A percentile compares a stretch with the other conserved stretches of the same genome.
phyloP scores from a whole-genome alignment of 805 yeast genomes.

The Geotrichum ghanense region DNA sequence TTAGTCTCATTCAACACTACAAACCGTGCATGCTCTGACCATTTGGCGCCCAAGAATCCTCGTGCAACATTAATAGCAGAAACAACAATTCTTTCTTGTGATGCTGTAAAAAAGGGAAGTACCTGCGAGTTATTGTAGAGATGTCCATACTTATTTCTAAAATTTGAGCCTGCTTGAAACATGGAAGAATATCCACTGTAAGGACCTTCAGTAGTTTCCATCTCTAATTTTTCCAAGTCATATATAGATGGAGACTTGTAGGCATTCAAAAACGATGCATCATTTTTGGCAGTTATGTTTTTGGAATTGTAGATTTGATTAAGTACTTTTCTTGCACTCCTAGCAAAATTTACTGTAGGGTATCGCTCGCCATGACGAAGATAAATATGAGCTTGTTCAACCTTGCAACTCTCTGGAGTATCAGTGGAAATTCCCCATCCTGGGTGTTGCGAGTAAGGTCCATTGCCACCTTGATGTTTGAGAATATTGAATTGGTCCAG shows the following conservation, averaged over 20 bases:
- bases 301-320: conserved; percentile 4
- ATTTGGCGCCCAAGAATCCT: conserved; percentile 44
- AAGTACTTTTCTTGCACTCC: conserved; percentile 1
- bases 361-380: conserved; percentile 52
- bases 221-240: conserved; percentile 32
- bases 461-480: conserved; percentile 38
- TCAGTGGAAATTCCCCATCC: conserved; percentile 45
- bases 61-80: conserved; percentile 45
- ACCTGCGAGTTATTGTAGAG: conserved; percentile 29
- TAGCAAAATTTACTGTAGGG: conserved; percentile 21
- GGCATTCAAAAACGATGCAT: conserved; percentile 32
- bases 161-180: conserved; percentile 35
- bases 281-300: conserved; percentile 29
- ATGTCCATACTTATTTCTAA: conserved; percentile 38
- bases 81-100: conserved; percentile 42
- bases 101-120: conserved; percentile 44
- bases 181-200: conserved; percentile 45
- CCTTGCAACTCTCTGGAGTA: conserved; percentile 37
- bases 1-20: conserved; percentile 36
- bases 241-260: conserved; percentile 34
- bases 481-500: conserved; percentile 37
- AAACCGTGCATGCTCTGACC: conserved; percentile 29
- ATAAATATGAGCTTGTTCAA: conserved; percentile 43
- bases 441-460: conserved; percentile 39
- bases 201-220: conserved; percentile 39